Evolutionary conservation across 345 rosid species (phyloP), one percentile per base, ranked within the genome.

Genomic region (Pistacia integerrima): DNA sequence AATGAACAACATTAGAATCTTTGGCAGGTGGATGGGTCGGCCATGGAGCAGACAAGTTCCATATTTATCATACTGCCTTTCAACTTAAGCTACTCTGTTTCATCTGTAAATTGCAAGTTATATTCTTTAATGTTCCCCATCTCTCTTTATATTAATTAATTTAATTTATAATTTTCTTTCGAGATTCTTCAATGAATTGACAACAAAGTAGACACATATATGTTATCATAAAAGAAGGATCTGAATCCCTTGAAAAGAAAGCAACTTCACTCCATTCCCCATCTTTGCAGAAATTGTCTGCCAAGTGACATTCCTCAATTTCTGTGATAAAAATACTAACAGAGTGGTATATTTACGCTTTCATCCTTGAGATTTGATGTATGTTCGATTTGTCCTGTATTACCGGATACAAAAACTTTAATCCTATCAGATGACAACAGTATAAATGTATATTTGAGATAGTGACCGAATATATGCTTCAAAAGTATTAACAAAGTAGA

Each of bases 41-140:
- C 82, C 82, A 74, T 52, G 57, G 69, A 68, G 74, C 52, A n/a
- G 78, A 63, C 82, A 79, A 8, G 51, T n/a, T 67, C 9, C 46
- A 41, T 41, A 7, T 41, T 41, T 41, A 41, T 41, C 46, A 52
- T 38, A 62, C 55, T 59, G 55, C 62, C 73, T 72, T 67, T 17
- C 44, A 65, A 14, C 4, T 46, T 66, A 66, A 56, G 48, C 13
- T 46, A 52, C 36, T 36, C 36, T 38, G 11, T 69, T 38, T 49
- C 41, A 54, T 55, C 35, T 69, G 61, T 69, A 25, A 12, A 13
- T 66, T 52, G 72, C 46, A 38, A 25, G 5, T 22, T 30, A 30
- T 18, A 14, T 38, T 13, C 14, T 5, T 33, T 18, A 18, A 25
- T 20, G 74, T n/a, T 36, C 48, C 46, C 33, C 41, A 9, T 7